These are phyloP conservation scores for Chaetomiaceae sp. DNA, from an alignment of 2,329 filamentous ascomycete genomes.

Conservation along the genomic window DNA sequence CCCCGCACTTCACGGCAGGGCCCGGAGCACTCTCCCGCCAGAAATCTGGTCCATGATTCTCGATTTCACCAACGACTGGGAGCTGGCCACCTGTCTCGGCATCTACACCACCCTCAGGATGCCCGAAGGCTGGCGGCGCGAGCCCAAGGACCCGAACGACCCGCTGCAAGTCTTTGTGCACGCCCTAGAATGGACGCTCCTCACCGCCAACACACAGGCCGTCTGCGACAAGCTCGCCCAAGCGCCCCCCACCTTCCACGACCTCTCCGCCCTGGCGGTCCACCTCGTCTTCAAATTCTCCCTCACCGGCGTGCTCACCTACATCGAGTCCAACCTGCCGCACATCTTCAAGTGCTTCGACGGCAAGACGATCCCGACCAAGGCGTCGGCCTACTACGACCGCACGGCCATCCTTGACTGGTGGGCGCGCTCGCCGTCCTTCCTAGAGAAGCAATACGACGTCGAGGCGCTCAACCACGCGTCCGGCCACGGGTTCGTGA, in stretches of 20 bases:
- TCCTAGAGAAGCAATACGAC: conserved; percentile 82
- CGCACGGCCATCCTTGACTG: conserved; percentile 82
- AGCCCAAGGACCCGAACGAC: conserved; percentile 57
- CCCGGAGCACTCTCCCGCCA: conserved; percentile 59
- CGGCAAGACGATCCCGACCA: conserved; percentile 78
- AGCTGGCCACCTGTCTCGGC: conserved; percentile 74
- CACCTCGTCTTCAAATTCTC: conserved; percentile 91
- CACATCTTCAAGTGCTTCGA: conserved; percentile 84
- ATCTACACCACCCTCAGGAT: conserved; percentile 73
- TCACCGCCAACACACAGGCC: conserved; percentile 64
- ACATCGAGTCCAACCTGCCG: conserved; percentile 55
- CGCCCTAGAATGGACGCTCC: conserved; percentile 78
- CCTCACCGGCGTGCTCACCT: conserved; percentile 71
- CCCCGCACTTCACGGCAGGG: conserved; percentile 24
- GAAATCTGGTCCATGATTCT: conserved; percentile 90
- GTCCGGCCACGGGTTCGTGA: conserved; percentile 77
- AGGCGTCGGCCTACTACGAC: conserved; percentile 82
- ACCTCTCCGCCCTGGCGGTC: conserved; percentile 75
- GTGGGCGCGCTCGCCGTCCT: conserved; percentile 80
- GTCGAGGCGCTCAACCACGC: conserved; percentile 82
- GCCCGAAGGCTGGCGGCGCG: conserved; percentile 64
- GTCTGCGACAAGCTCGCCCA: conserved; percentile 71
- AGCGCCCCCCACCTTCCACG: conserved; percentile 64
- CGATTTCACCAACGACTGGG: conserved; percentile 83
- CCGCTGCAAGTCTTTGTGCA: conserved; percentile 68